Conservation (phyloP, 345 rosid genomes). For the Clarkia xantiana region DNA sequence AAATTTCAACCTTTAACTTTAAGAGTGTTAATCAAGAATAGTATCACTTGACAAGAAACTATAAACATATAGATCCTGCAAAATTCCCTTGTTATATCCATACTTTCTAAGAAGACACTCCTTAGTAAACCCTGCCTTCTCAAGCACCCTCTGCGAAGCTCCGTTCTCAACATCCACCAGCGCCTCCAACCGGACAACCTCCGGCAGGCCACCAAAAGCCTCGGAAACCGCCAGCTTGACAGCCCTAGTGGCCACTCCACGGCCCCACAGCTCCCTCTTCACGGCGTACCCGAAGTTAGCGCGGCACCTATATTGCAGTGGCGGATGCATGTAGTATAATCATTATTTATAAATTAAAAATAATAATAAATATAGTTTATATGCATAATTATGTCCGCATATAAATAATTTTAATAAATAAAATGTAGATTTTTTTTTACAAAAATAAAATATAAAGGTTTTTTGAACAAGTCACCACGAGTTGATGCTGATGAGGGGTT, state of each 20-base stretch:
- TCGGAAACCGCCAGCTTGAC: conserved; percentile 24
- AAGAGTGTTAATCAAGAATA: too few relatives aligned
- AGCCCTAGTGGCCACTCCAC: conserved; percentile 14
- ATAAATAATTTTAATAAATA: too few relatives aligned
- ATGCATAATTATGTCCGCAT: too few relatives aligned
- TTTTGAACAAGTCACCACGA: too few relatives aligned
- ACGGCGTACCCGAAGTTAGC: conserved; percentile 17
- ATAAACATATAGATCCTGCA: conserved; percentile 44
- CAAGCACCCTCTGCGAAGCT: conserved; percentile 48
- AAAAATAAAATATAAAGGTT: too few relatives aligned
- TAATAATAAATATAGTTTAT: too few relatives aligned
- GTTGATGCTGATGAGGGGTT: too few relatives aligned
- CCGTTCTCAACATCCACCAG: conserved; percentile 40
- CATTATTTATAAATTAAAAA: too few relatives aligned
- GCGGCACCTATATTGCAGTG: too few relatives aligned
- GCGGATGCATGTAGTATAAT: too few relatives aligned
- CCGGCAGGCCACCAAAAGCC: conserved; percentile 28
- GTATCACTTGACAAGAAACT: conserved; percentile 52
- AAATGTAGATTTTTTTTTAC: too few relatives aligned
- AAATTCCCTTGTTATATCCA: conserved; percentile 23
- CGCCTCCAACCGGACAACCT: conserved; percentile 53
- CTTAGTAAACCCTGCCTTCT: conserved; percentile 49
- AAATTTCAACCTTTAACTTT: too few relatives aligned
- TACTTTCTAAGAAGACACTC: conserved; percentile 55
- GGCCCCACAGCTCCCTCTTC: conserved; percentile 13